Evolutionary conservation across 1,284 basidiomycete species (phyloP).

Genomic region (Athelia psychrophila): DNA sequence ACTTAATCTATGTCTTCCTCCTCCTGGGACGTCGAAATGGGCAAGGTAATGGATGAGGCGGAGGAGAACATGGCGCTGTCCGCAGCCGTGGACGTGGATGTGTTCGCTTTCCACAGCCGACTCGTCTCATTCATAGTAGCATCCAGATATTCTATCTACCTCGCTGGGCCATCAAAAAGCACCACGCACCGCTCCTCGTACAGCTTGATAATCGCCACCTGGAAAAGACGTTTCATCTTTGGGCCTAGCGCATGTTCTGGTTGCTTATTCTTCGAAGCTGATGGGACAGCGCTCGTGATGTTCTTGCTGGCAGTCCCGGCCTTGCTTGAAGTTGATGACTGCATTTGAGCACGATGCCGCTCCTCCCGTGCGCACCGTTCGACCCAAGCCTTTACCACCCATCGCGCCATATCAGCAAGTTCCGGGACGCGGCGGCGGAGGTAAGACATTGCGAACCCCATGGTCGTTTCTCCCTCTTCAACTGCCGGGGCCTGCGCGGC

Average conservation of each 20-base stretch:
- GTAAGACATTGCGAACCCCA: conserved; percentile 67
- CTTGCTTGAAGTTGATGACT: background rate
- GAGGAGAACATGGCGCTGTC: conserved; percentile 25
- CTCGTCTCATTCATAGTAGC: conserved; percentile 19
- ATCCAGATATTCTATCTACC: conserved; percentile 14
- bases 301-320: background rate
- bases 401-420: conserved; percentile 54
- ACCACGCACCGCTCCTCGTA: conserved; percentile 65
- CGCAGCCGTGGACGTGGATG: conserved; percentile 19
- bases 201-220: conserved; percentile 57
- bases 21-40: conserved; percentile 5
- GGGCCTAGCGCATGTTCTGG: conserved; percentile 18
- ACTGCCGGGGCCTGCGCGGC: background rate
- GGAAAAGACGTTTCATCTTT: conserved; percentile 64
- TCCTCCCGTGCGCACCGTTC: conserved; percentile 47
- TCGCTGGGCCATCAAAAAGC: conserved; percentile 58
- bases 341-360: conserved; percentile 18
- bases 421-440: conserved; percentile 74
- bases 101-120: conserved; percentile 40
- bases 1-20: conserved; percentile 38
- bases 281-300: too few species aligned
- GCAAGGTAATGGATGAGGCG: background rate
- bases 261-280: conserved; percentile 3
- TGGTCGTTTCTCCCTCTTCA: background rate
- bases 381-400: conserved; percentile 57